These are phyloP conservation scores for Vigna angularis DNA, from an alignment of 306 rosid genomes.

Conservation along the genomic window DNA sequence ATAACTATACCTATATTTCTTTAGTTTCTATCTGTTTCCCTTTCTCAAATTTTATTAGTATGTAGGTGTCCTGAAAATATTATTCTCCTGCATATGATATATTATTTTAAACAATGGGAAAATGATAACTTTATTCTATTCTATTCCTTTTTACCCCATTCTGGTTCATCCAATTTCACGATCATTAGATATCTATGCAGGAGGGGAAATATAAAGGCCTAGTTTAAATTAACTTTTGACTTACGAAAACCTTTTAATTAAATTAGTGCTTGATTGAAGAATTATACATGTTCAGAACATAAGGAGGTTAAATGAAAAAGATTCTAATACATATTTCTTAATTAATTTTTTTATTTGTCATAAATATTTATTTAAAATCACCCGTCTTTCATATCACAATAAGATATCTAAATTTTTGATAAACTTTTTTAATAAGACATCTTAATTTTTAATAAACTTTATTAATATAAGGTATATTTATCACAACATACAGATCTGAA, in stretches of 20 bases:
- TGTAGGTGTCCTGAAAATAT: neutral
- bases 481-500: too few relatives aligned
- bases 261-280: too few relatives aligned
- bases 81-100: neutral
- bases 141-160: neutral
- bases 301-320: neutral
- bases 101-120: neutral
- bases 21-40: neutral
- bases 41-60: too few relatives aligned
- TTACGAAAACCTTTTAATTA: neutral
- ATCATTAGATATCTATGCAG: neutral
- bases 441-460: too few relatives aligned
- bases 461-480: too few relatives aligned
- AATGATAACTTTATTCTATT: neutral
- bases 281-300: neutral
- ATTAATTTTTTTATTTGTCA: neutral
- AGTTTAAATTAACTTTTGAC: neutral
- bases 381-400: too few relatives aligned
- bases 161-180: neutral
- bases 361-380: neutral
- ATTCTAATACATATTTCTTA: too few relatives aligned
- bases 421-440: too few relatives aligned
- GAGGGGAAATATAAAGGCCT: neutral
- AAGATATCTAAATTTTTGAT: too few relatives aligned
- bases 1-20: neutral